Conservation (phyloP, 73 alveolate genomes). For the Paramecium caudatum region DNA sequence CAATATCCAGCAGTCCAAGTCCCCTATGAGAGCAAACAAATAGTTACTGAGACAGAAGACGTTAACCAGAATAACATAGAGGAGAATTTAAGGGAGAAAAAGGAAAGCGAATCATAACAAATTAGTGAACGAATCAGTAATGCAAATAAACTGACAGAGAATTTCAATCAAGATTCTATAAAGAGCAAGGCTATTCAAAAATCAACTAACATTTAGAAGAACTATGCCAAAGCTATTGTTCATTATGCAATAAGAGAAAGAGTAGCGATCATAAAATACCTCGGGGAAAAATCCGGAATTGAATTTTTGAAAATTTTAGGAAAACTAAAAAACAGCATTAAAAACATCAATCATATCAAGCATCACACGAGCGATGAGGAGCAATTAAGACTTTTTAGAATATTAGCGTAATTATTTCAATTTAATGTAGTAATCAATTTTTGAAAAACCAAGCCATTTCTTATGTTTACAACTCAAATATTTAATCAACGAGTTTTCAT, state of each 20-base stretch:
- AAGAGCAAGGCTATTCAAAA: background rate
- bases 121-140: too few species aligned
- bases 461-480: slow-evolving; percentile 17
- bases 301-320: slow-evolving; percentile 20
- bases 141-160: too few species aligned
- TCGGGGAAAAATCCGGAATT: background rate
- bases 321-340: background rate
- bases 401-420: too few species aligned
- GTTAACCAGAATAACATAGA: background rate
- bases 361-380: background rate
- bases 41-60: background rate
- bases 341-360: slow-evolving; percentile 21
- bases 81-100: background rate
- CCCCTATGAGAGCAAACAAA: too few species aligned
- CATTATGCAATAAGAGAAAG: background rate
- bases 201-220: background rate
- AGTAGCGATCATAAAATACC: background rate
- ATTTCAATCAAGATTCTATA: too few species aligned
- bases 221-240: slow-evolving; percentile 30
- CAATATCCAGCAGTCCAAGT: too few species aligned
- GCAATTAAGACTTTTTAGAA: background rate
- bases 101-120: background rate
- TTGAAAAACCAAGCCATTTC: background rate
- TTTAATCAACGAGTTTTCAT: background rate
- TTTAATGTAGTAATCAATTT: too few species aligned